These are phyloP conservation scores for Aureobasidium sp. DNA, from an alignment of 2,329 filamentous ascomycete genomes.

Conservation along the genomic window DNA sequence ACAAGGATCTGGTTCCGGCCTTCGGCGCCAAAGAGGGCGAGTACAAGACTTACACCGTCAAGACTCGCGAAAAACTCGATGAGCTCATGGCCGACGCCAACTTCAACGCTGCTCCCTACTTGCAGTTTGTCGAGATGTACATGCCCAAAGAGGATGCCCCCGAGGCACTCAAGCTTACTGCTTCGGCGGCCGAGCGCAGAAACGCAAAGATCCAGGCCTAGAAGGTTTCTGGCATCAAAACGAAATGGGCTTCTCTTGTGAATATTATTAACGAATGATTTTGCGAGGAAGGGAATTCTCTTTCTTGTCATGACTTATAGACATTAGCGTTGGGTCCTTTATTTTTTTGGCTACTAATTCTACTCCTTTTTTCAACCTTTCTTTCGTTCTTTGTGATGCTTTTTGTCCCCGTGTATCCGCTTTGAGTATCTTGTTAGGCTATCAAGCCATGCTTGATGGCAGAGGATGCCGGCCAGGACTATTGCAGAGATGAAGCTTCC, in stretches of 20 bases:
- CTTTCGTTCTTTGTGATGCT: too few species aligned
- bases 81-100: conserved; percentile 19
- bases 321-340: background rate
- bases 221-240: background rate
- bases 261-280: conserved; percentile 8
- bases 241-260: conserved; percentile 1
- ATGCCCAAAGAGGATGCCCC: conserved; percentile 70
- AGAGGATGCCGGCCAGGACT: too few species aligned
- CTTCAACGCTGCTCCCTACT: conserved; percentile 40
- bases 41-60: conserved; percentile 37
- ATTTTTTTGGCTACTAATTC: background rate
- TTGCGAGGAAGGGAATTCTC: background rate
- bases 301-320: background rate
- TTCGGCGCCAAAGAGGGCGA: conserved; percentile 54
- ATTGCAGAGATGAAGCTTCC: too few species aligned
- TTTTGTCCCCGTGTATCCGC: too few species aligned
- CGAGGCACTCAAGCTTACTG: conserved; percentile 14
- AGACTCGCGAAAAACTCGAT: conserved; percentile 21
- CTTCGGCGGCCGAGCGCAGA: conserved; percentile 12
- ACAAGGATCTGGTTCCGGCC: conserved; percentile 55
- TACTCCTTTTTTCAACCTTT: background rate
- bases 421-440: too few species aligned
- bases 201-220: conserved; percentile 9
- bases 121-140: conserved; percentile 69
- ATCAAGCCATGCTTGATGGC: too few species aligned